Evolutionary conservation across 1,139 yeast genomes (phyloP).

Genomic region (Neolecta irregularis): DNA sequence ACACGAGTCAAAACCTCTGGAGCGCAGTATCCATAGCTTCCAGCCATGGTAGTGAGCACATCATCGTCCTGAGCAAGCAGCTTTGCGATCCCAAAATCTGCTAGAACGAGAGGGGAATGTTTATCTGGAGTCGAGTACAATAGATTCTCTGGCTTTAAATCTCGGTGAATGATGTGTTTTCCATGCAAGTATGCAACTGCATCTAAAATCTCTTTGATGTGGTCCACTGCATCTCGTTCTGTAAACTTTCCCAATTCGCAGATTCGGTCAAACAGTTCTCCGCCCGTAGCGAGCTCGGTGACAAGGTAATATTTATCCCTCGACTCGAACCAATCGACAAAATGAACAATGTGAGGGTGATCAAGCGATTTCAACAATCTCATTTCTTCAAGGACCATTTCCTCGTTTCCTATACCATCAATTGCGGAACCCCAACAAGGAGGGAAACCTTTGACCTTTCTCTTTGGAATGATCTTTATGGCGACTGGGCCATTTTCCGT

Average conservation of each 20-base stretch:
- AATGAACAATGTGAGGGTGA: conserved; percentile 72
- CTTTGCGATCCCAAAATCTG: conserved; percentile 89
- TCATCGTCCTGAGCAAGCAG: conserved; percentile 42
- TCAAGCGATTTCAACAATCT: conserved; percentile 44
- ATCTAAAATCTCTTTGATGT: conserved; percentile 51
- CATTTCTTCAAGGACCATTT: conserved; percentile 61
- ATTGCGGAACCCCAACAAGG: too few species aligned
- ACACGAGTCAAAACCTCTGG: conserved; percentile 67
- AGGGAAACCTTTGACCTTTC: conserved; percentile 64
- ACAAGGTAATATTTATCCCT: conserved; percentile 62
- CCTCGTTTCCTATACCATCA: conserved; percentile 36
- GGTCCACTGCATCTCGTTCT: conserved; percentile 64
- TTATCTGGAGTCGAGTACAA: conserved; percentile 42
- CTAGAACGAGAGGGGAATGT: conserved; percentile 60
- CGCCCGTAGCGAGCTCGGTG: conserved; percentile 59
- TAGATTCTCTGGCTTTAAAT: conserved; percentile 79
- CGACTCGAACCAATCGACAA: conserved; percentile 79
- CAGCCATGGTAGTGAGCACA: conserved; percentile 62
- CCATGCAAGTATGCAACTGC: conserved; percentile 64
- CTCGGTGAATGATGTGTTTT: conserved; percentile 68
- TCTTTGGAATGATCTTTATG: conserved; percentile 67
- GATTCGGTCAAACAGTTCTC: conserved; percentile 78
- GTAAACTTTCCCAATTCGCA: conserved; percentile 63
- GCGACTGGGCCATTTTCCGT: conserved; percentile 60
- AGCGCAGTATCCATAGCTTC: conserved; percentile 87